Evolutionary conservation across 495 filamentous ascomycete genomes (phyloP).

Genomic region (Aspergillus nanangensis): DNA sequence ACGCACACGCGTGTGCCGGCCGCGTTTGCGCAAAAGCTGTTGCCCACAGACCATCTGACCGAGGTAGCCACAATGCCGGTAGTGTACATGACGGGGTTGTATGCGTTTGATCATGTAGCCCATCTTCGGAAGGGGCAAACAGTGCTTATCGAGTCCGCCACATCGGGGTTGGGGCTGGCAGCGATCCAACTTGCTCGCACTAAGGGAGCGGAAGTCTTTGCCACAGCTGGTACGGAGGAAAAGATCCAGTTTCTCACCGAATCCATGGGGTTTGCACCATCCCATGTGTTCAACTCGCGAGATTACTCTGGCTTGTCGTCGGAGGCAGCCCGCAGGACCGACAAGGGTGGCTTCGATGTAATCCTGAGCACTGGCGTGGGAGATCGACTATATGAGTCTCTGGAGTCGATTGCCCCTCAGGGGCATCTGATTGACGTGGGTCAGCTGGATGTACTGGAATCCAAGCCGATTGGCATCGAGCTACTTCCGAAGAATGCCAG

Average conservation of each 20-base stretch:
- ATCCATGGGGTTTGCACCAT: not conserved
- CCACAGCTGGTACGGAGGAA: not conserved
- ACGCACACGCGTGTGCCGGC: not conserved
- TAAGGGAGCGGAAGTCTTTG: conserved; percentile 1
- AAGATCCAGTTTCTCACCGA: not conserved
- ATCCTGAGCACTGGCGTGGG: not conserved
- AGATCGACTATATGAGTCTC: not conserved
- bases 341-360: not conserved
- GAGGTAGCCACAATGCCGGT: not conserved
- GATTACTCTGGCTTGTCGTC: not conserved
- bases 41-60: not conserved
- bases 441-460: not conserved
- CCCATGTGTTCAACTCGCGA: not conserved
- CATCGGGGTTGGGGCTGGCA: not conserved
- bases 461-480: not conserved
- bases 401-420: not conserved
- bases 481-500: not conserved
- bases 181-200: not conserved
- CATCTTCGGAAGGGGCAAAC: not conserved
- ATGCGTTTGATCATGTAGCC: not conserved
- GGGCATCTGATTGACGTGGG: conserved; percentile 1
- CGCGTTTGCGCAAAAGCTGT: not conserved
- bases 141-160: conserved; percentile 3
- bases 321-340: not conserved
- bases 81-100: conserved; percentile 1